These are phyloP conservation scores for Eucalyptus cladocalyx DNA, from an alignment of 345 rosid species.

Conservation along the genomic window DNA sequence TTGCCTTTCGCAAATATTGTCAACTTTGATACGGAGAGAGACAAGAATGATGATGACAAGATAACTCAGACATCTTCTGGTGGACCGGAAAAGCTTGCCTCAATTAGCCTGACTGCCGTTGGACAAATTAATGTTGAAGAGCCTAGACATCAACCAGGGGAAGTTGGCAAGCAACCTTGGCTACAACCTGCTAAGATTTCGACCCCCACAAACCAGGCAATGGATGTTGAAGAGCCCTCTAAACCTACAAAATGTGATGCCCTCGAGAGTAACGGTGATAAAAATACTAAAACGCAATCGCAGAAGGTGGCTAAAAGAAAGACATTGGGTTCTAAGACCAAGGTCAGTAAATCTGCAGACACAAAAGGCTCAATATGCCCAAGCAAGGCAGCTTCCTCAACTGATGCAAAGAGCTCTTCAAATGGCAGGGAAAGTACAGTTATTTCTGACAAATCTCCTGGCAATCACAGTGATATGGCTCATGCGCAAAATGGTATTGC, in stretches of 20 bases:
- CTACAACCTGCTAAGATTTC: not conserved
- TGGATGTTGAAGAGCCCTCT: constrained; percentile 2
- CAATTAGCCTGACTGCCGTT: not conserved
- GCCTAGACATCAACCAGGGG: not conserved
- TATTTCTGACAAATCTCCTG: not conserved
- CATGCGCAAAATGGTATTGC: constrained; percentile 9
- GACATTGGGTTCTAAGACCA: constrained; percentile 49
- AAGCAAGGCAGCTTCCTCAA: constrained; percentile 15
- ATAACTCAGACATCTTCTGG: not conserved
- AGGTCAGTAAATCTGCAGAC: constrained; percentile 17
- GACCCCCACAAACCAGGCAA: not conserved
- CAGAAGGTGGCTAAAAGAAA: constrained; percentile 33
- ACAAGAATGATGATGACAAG: not conserved
- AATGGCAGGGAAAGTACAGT: constrained; percentile 6
- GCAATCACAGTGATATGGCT: constrained; percentile 1
- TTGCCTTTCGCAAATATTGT: not conserved
- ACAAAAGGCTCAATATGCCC: constrained; percentile 52
- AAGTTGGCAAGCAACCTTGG: not conserved
- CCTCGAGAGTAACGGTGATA: constrained; percentile 9
- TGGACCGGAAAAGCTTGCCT: not conserved
- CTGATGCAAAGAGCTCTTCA: constrained; percentile 5
- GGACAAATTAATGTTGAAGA: not conserved
- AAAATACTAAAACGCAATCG: constrained; percentile 7
- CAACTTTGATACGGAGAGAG: not conserved
- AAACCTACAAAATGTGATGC: constrained; percentile 3